These are phyloP conservation scores for Colletotrichum sp. DNA, from an alignment of 2,329 filamentous ascomycete genomes.

Conservation along the genomic window DNA sequence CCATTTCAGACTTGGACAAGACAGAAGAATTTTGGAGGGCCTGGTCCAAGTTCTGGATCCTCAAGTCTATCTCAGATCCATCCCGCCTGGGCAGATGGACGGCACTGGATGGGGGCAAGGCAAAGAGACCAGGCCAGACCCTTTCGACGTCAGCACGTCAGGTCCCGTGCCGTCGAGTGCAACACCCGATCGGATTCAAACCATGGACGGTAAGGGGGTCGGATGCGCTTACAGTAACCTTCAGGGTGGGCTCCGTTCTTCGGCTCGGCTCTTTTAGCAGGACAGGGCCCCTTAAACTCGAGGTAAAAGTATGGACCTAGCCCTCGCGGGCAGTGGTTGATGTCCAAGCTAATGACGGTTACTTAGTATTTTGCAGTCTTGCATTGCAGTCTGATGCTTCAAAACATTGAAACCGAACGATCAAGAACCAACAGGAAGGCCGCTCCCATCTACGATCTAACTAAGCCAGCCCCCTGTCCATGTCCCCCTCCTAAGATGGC, in stretches of 20 bases:
- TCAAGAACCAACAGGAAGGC: background rate
- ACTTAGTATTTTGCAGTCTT: background rate
- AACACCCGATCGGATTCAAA: conserved; percentile 8
- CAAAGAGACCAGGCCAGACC: background rate
- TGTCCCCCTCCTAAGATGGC: background rate
- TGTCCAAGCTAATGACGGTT: background rate
- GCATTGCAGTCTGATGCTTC: background rate
- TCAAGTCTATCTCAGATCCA: background rate
- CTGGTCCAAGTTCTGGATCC: background rate
- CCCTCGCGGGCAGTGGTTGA: background rate
- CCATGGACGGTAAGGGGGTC: background rate
- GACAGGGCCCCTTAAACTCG: background rate
- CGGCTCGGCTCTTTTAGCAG: conserved; percentile 4
- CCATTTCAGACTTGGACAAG: background rate
- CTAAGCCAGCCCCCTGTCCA: background rate
- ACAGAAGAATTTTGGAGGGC: background rate
- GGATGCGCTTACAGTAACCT: conserved; percentile 6
- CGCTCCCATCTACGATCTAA: background rate
- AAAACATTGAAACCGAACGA: background rate
- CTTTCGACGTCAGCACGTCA: background rate
- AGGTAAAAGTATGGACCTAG: background rate
- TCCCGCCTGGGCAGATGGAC: background rate
- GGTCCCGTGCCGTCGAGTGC: background rate
- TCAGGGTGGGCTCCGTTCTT: conserved; percentile 1
- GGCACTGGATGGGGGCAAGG: background rate